phyloP scores from a whole-genome alignment of 306 rosid species.

The Cicer chorassanicum region DNA sequence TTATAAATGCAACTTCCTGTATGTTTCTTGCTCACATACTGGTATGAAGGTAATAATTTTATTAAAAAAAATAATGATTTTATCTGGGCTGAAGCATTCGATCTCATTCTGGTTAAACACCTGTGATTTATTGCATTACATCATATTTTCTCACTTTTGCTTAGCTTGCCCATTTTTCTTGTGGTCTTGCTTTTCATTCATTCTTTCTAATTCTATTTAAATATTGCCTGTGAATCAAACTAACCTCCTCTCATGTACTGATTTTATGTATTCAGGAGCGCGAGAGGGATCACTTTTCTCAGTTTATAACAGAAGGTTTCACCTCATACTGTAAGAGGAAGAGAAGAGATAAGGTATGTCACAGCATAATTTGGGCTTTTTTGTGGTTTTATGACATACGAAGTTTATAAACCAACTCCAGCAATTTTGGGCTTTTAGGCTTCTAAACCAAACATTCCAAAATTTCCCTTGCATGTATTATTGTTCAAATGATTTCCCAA shows the following conservation, averaged over 20 bases:
- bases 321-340: constrained; percentile 94
- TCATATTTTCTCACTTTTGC: not conserved
- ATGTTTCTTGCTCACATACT: constrained; percentile 16
- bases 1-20: constrained; percentile 17
- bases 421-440: constrained; percentile 9
- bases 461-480: not conserved
- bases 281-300: constrained; percentile 93
- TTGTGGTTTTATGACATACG: not conserved
- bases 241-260: not conserved
- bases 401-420: not conserved
- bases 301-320: constrained; percentile 91
- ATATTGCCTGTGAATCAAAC: not conserved
- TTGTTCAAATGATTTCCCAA: constrained; percentile 16
- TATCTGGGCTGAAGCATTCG: not conserved
- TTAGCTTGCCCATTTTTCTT: not conserved
- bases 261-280: constrained; percentile 65
- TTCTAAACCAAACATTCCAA: not conserved
- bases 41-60: not conserved
- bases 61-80: not conserved
- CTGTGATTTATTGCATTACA: not conserved
- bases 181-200: constrained; percentile 1
- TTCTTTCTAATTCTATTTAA: not conserved
- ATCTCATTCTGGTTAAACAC: not conserved
- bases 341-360: constrained; percentile 93
- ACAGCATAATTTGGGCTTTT: constrained; percentile 34